Evolutionary conservation across 2,329 filamentous ascomycete species (phyloP).

Genomic region (Dactylellina drechsleri): DNA sequence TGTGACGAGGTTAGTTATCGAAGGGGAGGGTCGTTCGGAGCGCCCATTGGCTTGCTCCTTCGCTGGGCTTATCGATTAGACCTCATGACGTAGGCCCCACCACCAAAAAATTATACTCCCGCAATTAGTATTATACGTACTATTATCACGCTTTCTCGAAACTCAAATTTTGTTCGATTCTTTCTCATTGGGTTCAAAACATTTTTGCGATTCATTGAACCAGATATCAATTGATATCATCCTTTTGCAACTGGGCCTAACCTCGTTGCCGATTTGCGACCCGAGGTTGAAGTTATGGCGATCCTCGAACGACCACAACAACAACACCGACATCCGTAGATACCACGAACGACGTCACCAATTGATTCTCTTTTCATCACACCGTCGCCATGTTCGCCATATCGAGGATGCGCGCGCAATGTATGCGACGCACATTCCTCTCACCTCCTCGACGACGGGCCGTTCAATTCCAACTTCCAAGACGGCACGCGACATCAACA

Average conservation of each 20-base stretch:
- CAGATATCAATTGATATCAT: no score
- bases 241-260: not conserved
- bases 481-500: constrained; percentile 29
- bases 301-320: no score
- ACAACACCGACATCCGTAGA: no score
- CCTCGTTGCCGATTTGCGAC: not conserved
- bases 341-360: no score
- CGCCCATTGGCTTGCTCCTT: constrained; percentile 29
- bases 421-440: constrained; percentile 28
- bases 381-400: constrained; percentile 29
- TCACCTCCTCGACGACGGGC: constrained; percentile 24
- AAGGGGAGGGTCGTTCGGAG: constrained; percentile 26
- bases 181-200: no score
- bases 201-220: no score
- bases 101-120: constrained; percentile 33
- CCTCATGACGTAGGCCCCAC: constrained; percentile 39
- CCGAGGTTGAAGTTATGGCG: not conserved
- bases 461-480: constrained; percentile 34
- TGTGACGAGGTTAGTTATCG: not conserved
- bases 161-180: no score
- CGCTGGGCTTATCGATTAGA: constrained; percentile 34
- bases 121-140: not conserved
- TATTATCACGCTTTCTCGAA: no score
- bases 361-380: no score
- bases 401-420: constrained; percentile 25